Base-by-base conservation (phyloP, 129 eudicot species). In the Dittrichia graveolens region DNA sequence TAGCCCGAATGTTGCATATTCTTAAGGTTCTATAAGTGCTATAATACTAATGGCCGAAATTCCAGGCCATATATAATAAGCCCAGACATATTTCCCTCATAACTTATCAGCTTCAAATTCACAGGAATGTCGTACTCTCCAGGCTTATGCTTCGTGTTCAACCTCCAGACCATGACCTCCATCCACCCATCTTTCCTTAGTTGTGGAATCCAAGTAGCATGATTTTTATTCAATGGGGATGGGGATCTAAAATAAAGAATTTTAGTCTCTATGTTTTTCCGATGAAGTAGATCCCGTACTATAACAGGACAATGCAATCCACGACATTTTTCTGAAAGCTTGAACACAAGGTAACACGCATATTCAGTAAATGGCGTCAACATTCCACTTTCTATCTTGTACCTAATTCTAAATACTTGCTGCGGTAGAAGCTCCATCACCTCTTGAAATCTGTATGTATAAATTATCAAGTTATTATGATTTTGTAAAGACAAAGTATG, bases 371-470 rank as follows among this genome's bases (percentile, higher is more conserved):
- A 24, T 24, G 31, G 31, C 2, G 31, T 24, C 31, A 24, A 24
- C 31, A 24, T 24, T 24, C 31, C 31, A 24, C 31, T 24, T 24
- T 15, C 7, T 3, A 56, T 56, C 40, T 24, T 56, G 62, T n/a
- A 56, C 12, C 8, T 56, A n/a, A 56, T 56, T 8, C 4, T 12
- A 5, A 56, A 1, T 7, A 56, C 39, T 56, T 56, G 62, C 6
- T 56, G 62, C 16, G 39, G 16, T 24, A 9, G 5, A 7, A 56
- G 62, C 39, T 56, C 41, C 19, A 56, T 18, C 62, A 56, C 62
- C 62, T 56, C 62, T 56, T 8, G 39, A 56, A 56, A 56, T 8
- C 62, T 56, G 62, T 24, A 24, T 56, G 62, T 24, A 24, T 24
- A 3, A 56, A 6, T 9, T 8, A 56, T 56, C 12, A 6, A 5